These are phyloP conservation scores for Penicillium parvum DNA, from an alignment of 495 filamentous ascomycete genomes.

Conservation along the genomic window DNA sequence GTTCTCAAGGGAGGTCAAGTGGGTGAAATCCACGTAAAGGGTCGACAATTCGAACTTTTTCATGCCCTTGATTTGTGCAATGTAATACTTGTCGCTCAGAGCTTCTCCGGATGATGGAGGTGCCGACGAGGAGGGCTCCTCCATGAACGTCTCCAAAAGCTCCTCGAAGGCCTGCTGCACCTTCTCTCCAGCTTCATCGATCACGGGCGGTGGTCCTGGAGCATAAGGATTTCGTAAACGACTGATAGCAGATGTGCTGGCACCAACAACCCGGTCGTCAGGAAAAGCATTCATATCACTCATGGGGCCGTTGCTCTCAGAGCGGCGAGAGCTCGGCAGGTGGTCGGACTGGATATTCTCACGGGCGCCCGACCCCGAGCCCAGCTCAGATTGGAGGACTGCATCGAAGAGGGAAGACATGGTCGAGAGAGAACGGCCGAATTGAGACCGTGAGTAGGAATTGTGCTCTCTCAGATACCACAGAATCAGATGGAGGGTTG, in stretches of 20 bases:
- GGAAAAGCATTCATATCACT: slow-evolving; percentile 51
- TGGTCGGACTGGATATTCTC: slow-evolving; percentile 38
- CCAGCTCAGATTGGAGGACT: slow-evolving; percentile 48
- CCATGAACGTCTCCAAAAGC: slow-evolving; percentile 81
- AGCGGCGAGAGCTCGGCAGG: slow-evolving; percentile 43
- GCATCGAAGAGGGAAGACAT: slow-evolving; percentile 54
- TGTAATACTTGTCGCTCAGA: slow-evolving; percentile 89
- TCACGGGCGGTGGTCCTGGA: slow-evolving; percentile 70
- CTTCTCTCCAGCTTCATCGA: slow-evolving; percentile 80
- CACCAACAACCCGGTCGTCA: slow-evolving; percentile 59
- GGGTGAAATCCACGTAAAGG: slow-evolving; percentile 93
- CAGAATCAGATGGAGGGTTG: slow-evolving; percentile 2
- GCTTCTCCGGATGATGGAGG: slow-evolving; percentile 69
- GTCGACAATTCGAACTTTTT: slow-evolving; percentile 83
- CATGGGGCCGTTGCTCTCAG: slow-evolving; percentile 52
- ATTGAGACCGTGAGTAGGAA: slow-evolving; percentile 13
- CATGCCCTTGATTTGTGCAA: slow-evolving; percentile 92
- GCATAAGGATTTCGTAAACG: slow-evolving; percentile 57
- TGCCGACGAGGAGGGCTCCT: slow-evolving; percentile 68
- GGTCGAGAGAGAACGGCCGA: slow-evolving; percentile 22
- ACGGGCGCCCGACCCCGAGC: slow-evolving; percentile 34
- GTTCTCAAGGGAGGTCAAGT: slow-evolving; percentile 66
- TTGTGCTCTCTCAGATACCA: slow-evolving; percentile 14
- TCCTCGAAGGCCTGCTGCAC: slow-evolving; percentile 82
- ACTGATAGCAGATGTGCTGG: slow-evolving; percentile 50